Base-by-base conservation (phyloP, 306 rosid genomes). In the Castanospermum australe region DNA sequence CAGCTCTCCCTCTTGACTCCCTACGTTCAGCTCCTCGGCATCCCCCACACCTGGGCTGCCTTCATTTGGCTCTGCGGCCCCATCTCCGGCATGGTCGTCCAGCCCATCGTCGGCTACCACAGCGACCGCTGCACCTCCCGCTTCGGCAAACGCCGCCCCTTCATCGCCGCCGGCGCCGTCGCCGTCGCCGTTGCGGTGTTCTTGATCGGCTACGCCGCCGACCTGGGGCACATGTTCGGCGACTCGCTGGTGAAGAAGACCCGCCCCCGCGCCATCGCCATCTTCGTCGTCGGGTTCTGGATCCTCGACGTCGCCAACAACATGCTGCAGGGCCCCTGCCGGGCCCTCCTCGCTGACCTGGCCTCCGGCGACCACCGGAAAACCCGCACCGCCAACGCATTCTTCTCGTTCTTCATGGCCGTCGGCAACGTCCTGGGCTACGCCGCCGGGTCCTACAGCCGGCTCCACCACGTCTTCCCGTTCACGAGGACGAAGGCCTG, bases 41-140 rank as follows among this genome's bases (percentile, higher is more conserved):
- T 92, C 11, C 88, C 97, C 0, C 98, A 92, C 55, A 82, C 77
- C 0, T 92, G 92, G 91, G 86, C 98, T 7, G 51, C 97, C 6
- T 89, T 86, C 85, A 87, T 94, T 65, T 94, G 98, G 98, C 97
- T 94, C 20, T 94, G 97, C 8, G 97, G 98, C 0, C 98, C 98
- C 47, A 63, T 94, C 39, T 92, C 97, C 4, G 98, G 98, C 8
- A 48, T 94, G 81, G 38, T 94, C 0, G 97, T 94, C 2, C 98
- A 94, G 55, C 98, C 98, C 7, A 55, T 86, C 2, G 97, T 90
- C 0, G 98, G 98, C 2, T 94, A 89, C 84, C 82, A 91, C 84
- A 90, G 97, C 15, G 98, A 94, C 81, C 94, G 90, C 8, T 88
- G 97, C 85, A 81, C 87, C 33, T 92, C 95, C 9, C 90, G 92